A percentile compares a stretch with the other conserved stretches of the same genome.
Conservation (phyloP, 2,329 filamentous ascomycete genomes). For the Alternaria rosae region DNA sequence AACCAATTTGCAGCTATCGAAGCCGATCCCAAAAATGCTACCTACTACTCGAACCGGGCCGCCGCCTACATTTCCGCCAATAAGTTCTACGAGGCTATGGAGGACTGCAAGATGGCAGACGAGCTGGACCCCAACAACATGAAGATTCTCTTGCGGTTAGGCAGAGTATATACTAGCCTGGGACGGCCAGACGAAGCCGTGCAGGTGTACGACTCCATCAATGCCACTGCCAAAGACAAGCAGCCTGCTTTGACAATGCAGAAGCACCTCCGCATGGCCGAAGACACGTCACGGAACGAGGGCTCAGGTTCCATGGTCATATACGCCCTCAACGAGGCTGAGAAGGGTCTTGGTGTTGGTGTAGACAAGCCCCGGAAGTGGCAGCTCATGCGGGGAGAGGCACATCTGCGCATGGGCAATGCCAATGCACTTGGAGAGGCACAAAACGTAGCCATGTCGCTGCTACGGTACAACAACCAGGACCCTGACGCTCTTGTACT, state of each 20-base stretch:
- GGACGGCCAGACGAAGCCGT: conserved; percentile 89
- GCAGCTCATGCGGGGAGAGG: conserved; percentile 90
- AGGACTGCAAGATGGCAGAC: conserved; percentile 83
- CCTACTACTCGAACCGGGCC: conserved; percentile 93
- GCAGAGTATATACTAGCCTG: conserved; percentile 86
- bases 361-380: conserved; percentile 88
- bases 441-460: conserved; percentile 87
- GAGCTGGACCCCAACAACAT: conserved; percentile 84
- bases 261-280: conserved; percentile 79
- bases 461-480: conserved; percentile 85
- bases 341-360: conserved; percentile 76
- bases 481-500: conserved; percentile 94
- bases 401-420: conserved; percentile 90
- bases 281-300: conserved; percentile 76
- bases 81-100: conserved; percentile 79
- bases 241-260: conserved; percentile 85
- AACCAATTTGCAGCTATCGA: conserved; percentile 73
- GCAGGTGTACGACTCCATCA: conserved; percentile 79
- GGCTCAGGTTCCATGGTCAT: conserved; percentile 89
- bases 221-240: conserved; percentile 84
- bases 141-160: conserved; percentile 87
- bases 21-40: conserved; percentile 82
- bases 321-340: conserved; percentile 89
- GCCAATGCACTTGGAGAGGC: conserved; percentile 89
- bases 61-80: conserved; percentile 91